A percentile compares a stretch with the other conserved stretches of the same genome.
phyloP scores from a whole-genome alignment of 352 stramenopile genomes.

The Globisporangium nagaii region DNA sequence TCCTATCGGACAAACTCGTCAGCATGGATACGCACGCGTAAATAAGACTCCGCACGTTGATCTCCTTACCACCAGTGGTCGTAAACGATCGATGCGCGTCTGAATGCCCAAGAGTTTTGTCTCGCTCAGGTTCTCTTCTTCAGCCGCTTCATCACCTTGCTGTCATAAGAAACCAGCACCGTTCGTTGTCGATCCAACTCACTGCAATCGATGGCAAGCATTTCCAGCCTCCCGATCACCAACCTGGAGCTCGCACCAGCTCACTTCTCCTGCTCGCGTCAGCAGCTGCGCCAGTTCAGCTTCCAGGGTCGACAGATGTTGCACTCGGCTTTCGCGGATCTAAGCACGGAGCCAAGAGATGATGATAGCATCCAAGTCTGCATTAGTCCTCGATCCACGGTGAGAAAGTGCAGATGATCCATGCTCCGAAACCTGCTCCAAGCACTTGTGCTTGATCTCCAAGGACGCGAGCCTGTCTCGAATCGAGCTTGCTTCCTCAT shows the following conservation, averaged over 20 bases:
- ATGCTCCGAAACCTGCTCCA: slow-evolving; percentile 22
- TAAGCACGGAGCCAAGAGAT: no score
- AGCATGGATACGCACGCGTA: background rate
- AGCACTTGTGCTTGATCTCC: slow-evolving; percentile 32
- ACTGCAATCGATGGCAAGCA: background rate
- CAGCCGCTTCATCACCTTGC: background rate
- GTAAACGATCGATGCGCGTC: background rate
- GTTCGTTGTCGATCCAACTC: no score
- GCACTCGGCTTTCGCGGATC: slow-evolving; percentile 3
- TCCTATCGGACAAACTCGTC: background rate
- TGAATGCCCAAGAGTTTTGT: slow-evolving; percentile 2
- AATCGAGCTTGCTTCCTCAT: slow-evolving; percentile 7
- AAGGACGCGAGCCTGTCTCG: slow-evolving; percentile 27
- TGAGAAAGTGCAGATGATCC: no score
- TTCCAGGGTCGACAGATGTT: background rate
- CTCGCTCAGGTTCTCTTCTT: slow-evolving; percentile 11
- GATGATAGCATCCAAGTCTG: no score
- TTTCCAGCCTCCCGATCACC: background rate
- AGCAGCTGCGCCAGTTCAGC: background rate
- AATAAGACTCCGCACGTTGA: background rate
- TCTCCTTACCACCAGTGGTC: slow-evolving; percentile 6
- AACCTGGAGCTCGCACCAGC: background rate
- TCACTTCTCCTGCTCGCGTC: background rate
- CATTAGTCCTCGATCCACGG: background rate
- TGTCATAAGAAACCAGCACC: background rate